Evolutionary conservation across 352 stramenopile genomes (phyloP).

Genomic region (Phytophthora melonis): DNA sequence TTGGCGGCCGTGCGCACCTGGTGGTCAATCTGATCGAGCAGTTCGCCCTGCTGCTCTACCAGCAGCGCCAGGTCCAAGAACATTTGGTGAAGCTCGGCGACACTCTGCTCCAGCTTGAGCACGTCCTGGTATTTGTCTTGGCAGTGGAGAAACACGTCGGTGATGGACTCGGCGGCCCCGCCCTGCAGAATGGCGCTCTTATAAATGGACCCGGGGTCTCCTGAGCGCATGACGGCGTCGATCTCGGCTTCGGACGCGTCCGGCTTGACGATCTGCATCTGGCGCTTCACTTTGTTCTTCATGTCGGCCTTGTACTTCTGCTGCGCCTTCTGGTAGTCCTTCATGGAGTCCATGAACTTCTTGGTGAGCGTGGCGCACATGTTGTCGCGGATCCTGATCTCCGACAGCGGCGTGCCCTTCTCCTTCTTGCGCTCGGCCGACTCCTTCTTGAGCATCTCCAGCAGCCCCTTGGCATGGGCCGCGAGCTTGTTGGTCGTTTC

Average conservation of each 20-base stretch:
- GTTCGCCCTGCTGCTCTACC: slow-evolving; percentile 97
- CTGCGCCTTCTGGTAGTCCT: slow-evolving; percentile 97
- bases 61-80: slow-evolving; percentile 98
- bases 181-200: slow-evolving; percentile 85
- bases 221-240: slow-evolving; percentile 94
- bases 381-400: slow-evolving; percentile 95
- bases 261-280: slow-evolving; percentile 98
- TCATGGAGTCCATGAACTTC: slow-evolving; percentile 99
- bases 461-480: slow-evolving; percentile 88
- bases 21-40: slow-evolving; percentile 99
- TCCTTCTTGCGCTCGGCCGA: slow-evolving; percentile 94
- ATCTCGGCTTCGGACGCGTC: slow-evolving; percentile 98
- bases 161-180: slow-evolving; percentile 77
- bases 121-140: slow-evolving; percentile 99
- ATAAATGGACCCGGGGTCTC: slow-evolving; percentile 86
- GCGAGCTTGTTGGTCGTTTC: slow-evolving; percentile 94
- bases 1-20: slow-evolving; percentile 94
- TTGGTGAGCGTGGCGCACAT: slow-evolving; percentile 97
- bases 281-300: slow-evolving; percentile 98
- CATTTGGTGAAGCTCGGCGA: slow-evolving; percentile 99
- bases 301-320: slow-evolving; percentile 98
- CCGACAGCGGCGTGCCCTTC: slow-evolving; percentile 76
- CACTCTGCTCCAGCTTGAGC: slow-evolving; percentile 95
- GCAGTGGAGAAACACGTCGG: slow-evolving; percentile 95
- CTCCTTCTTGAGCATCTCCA: slow-evolving; percentile 95